Evolutionary conservation across 2,329 filamentous ascomycete genomes (phyloP).

Genomic region (Pseudogymnoascus sp.): DNA sequence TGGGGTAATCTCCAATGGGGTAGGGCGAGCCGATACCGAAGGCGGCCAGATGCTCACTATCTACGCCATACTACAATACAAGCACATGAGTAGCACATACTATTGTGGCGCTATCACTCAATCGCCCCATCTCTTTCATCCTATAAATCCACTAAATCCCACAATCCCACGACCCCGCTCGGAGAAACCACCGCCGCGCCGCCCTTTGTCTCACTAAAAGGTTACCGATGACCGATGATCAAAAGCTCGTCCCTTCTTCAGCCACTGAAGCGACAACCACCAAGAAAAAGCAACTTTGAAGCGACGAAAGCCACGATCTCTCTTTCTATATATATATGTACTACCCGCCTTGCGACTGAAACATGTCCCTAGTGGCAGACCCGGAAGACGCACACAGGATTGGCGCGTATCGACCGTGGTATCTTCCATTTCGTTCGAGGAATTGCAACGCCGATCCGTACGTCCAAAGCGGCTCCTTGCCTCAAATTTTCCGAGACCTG

Average conservation of each 20-base stretch:
- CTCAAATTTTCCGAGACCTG: background rate
- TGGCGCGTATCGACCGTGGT: conserved; percentile 41
- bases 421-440: conserved; percentile 40
- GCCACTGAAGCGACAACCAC: background rate
- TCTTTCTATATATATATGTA: background rate
- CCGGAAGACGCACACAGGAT: background rate
- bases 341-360: background rate
- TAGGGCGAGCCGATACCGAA: background rate
- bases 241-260: background rate
- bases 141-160: background rate
- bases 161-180: background rate
- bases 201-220: background rate
- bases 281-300: conserved; percentile 2
- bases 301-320: background rate
- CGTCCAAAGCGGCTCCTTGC: background rate
- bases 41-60: background rate
- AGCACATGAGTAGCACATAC: background rate
- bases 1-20: conserved; percentile 4
- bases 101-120: background rate
- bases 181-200: background rate
- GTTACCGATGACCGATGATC: background rate
- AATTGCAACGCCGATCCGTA: conserved; percentile 26
- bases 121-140: background rate
- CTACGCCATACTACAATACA: background rate
- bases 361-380: background rate